Evolutionary conservation across 2,329 filamentous ascomycete genomes (phyloP), one percentile per base, ranked within the genome.

Genomic region (Penicillium sp.): DNA sequence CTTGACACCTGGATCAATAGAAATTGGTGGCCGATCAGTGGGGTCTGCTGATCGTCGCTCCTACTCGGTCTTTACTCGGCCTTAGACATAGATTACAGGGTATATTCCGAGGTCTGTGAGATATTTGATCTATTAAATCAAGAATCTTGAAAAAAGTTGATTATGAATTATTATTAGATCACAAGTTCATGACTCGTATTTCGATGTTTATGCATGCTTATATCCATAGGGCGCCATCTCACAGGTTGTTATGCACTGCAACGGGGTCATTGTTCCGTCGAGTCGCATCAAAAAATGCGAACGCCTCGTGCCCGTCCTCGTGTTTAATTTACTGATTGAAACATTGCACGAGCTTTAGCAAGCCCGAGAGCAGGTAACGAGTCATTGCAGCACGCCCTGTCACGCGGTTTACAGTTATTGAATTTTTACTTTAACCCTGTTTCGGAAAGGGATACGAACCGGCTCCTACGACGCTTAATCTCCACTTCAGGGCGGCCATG

Each of bases 401-500:
- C 52, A 55, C 27, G 53, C 47, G 19, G 33, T 49, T 50, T 64
- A 46, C 57, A 52, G 26, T 50, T 29, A 29, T 29, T 57, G 9
- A 50, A 42, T 42, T 42, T 42, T 21, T 11, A 42, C 8, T 42
- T 42, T 42, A 13, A 22, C 16, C 10, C 19, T 42, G 37, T 42
- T 42, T 22, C 39, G 27, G 26, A 52, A 65, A 56, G 27, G 52
- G 55, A 46, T 54, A 70, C 84, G 86, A 74, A 76, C 75, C 93
- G 87, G 82, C 95, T 98, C 78, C 93, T 96, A 71, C 93, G 91
- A 78, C 95, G 98, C 66, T 90, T 86, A 57, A 96, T 80, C 71
- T 93, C 88, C n/a, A 71, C 71, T 27, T 54, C 50, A 61, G 62
- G 22, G 63, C 56, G 24, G 62, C 60, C 66, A 83, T 79, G 7